Evolutionary conservation across 768 basidiomycete species (phyloP).

Genomic region (Lactarius sanguifluus): DNA sequence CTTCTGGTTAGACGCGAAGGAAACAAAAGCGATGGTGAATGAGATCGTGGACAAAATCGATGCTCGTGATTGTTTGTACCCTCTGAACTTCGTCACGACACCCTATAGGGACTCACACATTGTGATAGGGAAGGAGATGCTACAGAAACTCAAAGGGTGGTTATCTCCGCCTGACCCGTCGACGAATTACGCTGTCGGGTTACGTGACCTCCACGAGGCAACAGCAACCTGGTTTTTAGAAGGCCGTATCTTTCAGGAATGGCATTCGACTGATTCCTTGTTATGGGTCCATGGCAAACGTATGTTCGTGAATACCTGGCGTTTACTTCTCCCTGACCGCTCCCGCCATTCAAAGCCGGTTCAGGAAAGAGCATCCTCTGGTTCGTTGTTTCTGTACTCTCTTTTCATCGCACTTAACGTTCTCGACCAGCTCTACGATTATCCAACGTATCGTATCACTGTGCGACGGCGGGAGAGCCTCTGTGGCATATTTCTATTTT

Average conservation of each 20-base stretch:
- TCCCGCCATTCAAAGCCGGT: neutral
- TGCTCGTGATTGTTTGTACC: neutral
- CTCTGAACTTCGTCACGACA: neutral
- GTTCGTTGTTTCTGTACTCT: neutral
- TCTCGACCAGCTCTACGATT: neutral
- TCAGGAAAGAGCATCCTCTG: neutral
- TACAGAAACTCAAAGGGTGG: neutral
- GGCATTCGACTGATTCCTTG: neutral
- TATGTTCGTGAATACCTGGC: neutral
- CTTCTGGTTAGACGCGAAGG: neutral
- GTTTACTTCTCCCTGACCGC: neutral
- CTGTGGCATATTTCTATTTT: neutral
- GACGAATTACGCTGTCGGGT: neutral
- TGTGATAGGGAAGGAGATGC: neutral
- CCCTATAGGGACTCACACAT: neutral
- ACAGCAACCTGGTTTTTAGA: neutral
- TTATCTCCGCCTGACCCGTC: neutral
- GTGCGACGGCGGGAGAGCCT: neutral
- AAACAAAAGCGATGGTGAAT: neutral
- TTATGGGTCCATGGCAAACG: neutral
- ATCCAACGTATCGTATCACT: neutral
- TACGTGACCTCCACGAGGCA: neutral
- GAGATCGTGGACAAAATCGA: neutral
- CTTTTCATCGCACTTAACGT: neutral
- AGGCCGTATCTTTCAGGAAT: neutral